A percentile compares a stretch with the other conserved stretches of the same genome.
Conservation (phyloP, 1,284 basidiomycete genomes). For the Trichosporon sp. region DNA sequence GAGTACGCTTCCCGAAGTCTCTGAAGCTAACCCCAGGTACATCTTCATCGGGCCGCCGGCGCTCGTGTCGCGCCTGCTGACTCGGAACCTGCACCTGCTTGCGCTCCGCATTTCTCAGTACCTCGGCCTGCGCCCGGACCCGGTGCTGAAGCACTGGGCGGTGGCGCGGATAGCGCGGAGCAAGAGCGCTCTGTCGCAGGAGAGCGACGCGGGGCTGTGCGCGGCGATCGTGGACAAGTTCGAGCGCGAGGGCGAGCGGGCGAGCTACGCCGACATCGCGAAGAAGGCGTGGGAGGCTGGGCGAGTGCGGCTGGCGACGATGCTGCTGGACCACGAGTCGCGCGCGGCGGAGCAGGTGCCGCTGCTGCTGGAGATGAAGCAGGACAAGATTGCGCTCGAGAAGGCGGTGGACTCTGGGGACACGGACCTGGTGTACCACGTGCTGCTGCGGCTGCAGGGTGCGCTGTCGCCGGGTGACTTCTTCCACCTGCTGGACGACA, state of each 20-base stretch:
- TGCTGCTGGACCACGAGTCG: conserved; percentile 86
- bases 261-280: conserved; percentile 94
- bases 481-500: conserved; percentile 89
- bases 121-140: conserved; percentile 74
- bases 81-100: conserved; percentile 83
- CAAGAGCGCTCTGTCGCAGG: conserved; percentile 54
- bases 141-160: conserved; percentile 93
- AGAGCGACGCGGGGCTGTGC: conserved; percentile 73
- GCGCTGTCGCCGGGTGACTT: conserved; percentile 83
- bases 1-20: conserved; percentile 58
- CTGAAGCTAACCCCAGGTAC: conserved; percentile 56
- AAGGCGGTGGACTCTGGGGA: conserved; percentile 95
- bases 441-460: conserved; percentile 77
- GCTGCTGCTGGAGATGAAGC: conserved; percentile 86
- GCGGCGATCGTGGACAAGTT: conserved; percentile 83
- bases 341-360: conserved; percentile 91
- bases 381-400: conserved; percentile 78
- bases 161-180: conserved; percentile 79
- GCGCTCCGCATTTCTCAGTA: conserved; percentile 86
- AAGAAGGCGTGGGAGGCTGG: conserved; percentile 91
- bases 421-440: conserved; percentile 90
- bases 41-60: conserved; percentile 68
- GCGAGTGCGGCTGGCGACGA: conserved; percentile 75
- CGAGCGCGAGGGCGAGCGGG: conserved; percentile 56
- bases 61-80: conserved; percentile 75